Base-by-base conservation (phyloP, 164 flowering plant genomes). In the Berberis thunbergii region DNA sequence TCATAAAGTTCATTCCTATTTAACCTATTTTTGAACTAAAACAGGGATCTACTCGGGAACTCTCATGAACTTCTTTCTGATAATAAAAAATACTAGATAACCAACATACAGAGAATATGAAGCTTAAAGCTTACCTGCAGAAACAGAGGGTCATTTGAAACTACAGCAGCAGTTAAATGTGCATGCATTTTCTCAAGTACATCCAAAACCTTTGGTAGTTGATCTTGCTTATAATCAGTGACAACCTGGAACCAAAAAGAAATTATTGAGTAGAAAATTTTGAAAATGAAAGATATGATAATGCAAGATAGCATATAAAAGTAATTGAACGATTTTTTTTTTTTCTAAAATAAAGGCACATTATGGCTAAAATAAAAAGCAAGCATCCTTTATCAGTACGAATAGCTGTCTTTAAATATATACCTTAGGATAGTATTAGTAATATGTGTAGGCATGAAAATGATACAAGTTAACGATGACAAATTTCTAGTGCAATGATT, bases 91-190 rank as follows among this genome's bases (percentile, higher is more conserved):
- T 43, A 44, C 8, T 2, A 50, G 54, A 50, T 8, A 26, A 26
- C 26, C 26, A 26, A 26, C 26, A 26, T n/a, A 2, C 12, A 5
- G 2, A 50, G 8, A 50, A 50, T 10, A 57, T 40, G 60, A 3
- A 42, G 2, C 1, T n/a, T 41, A 59, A n/a, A 43, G 4, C 84
- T 79, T 83, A 74, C 99, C 89, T 95, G 99, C 57, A 91, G 61
- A 73, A 95, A 95, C 43, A 81, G 63, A 39, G 69, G 80, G 78
- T 95, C 97, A 70, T 86, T 91, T 52, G 99, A 95, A 74, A 95
- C 97, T 50, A 95, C 94, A 7, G 99, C 99, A 59, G 99, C 97
- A 4, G 97, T 91, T 67, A 95, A 75, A 84, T 91, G 97, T 43
- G 99, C 97, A 74, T 95, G 96, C 96, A 91, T 95, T 66, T 75